Base-by-base conservation (phyloP, 352 stramenopile genomes). In the Phytophthora podocarpi region DNA sequence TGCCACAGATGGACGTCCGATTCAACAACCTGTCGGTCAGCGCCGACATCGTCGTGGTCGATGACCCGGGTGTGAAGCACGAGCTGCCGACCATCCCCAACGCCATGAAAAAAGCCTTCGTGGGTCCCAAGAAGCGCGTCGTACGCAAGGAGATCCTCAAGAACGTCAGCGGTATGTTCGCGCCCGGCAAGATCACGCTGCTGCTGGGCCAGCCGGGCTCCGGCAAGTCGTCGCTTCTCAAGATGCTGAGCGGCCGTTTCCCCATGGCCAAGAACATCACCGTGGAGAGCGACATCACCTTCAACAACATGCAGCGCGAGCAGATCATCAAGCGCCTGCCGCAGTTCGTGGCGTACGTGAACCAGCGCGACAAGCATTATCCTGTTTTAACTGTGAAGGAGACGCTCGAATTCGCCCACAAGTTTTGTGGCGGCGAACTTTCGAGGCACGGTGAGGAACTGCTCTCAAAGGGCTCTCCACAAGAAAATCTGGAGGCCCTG, bases 401-500 rank as follows among this genome's bases (percentile, higher is more conserved):
- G 59, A 85, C 76, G 31, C 55, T 83, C 13, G 41, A 74, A 39
- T 85, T 83, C 45, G 70, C 76, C n/a, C 55, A 80, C 57, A 42
- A 46, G 21, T 80, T 64, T 54, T 76, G 50, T 41, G 67, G 64
- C 3, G 56, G 67, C 21, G 45, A 74, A 27, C 31, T 73, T 4
- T 40, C 51, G 6, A 45, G 54, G 23, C 55, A 53, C 10, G 59
- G 52, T 2, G 45, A 71, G 21, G 56, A 75, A 40, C 24, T 75
- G 36, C 43, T 76, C 8, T 57, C 35, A 12, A 59, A 67, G 7
- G 60, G 48, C 78, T 43, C 73, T 76, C 32, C 42, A 5, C 46
- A 76, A 24, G 58, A 77, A 35, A 77, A 74, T 32, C 53, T 46
- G 1, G 20, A 62, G 37, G 67, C 62, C 6, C 27, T 68, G 11